These are phyloP conservation scores for Iodosphaeria phyllophila DNA, from an alignment of 2,329 filamentous ascomycete species.

Conservation along the genomic window DNA sequence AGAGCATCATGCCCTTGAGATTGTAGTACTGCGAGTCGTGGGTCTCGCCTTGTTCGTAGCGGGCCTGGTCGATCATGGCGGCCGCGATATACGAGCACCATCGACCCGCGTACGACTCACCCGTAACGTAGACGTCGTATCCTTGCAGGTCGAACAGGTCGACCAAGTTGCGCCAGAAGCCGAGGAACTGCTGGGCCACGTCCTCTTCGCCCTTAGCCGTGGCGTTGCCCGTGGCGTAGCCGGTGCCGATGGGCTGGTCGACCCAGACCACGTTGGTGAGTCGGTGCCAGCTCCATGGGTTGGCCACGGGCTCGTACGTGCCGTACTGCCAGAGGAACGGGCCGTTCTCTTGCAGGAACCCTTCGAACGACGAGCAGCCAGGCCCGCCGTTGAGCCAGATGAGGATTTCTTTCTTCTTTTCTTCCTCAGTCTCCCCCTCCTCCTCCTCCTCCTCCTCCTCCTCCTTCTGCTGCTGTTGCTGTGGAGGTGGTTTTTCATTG, in stretches of 20 bases:
- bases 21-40: constrained; percentile 30
- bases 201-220: constrained; percentile 49
- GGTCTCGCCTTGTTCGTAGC: too few species aligned
- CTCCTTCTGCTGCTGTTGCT: too few species aligned
- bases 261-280: constrained; percentile 64
- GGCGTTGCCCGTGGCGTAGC: constrained; percentile 46
- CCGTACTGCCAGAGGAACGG: constrained; percentile 55
- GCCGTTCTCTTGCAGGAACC: constrained; percentile 60
- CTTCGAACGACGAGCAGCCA: constrained; percentile 44
- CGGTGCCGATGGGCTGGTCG: constrained; percentile 49
- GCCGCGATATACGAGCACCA: constrained; percentile 39
- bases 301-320: constrained; percentile 43
- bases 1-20: constrained; percentile 36
- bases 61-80: constrained; percentile 30
- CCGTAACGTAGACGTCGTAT: constrained; percentile 34
- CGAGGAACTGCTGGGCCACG: constrained; percentile 51
- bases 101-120: constrained; percentile 32
- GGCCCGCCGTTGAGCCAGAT: constrained; percentile 35
- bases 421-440: constrained; percentile 20
- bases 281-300: constrained; percentile 57
- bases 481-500: too few species aligned
- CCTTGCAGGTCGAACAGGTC: constrained; percentile 31
- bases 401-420: constrained; percentile 28
- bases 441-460: too few species aligned
- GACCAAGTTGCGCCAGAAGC: constrained; percentile 48